Conservation (phyloP, 768 basidiomycete genomes). For the Lactarius quietus region DNA sequence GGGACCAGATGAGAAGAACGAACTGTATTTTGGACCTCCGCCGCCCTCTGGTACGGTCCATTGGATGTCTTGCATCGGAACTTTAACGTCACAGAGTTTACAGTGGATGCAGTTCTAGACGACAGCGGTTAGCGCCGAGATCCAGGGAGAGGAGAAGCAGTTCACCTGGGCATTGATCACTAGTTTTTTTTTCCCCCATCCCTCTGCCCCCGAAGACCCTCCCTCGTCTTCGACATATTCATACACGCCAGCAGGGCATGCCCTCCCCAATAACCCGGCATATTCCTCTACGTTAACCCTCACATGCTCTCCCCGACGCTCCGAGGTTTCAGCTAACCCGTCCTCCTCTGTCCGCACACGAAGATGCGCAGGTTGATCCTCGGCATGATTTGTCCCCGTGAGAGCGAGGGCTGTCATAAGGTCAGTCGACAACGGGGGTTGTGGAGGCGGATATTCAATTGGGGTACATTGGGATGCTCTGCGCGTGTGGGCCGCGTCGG, state of each 20-base stretch:
- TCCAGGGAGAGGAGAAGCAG: constrained; percentile 14
- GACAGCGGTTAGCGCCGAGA: constrained; percentile 28
- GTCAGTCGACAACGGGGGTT: constrained; percentile 90
- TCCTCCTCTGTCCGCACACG: constrained; percentile 48
- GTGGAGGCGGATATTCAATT: constrained; percentile 82
- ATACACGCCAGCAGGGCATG: constrained; percentile 95
- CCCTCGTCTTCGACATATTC: constrained; percentile 83
- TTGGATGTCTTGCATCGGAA: constrained; percentile 93
- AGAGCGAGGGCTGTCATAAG: constrained; percentile 85
- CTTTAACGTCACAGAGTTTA: constrained; percentile 95
- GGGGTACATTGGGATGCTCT: constrained; percentile 62
- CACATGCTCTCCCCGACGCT: constrained; percentile 61
- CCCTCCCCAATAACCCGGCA: constrained; percentile 82
- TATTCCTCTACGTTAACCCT: constrained; percentile 70
- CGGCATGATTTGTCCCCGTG: constrained; percentile 95
- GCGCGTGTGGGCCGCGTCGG: constrained; percentile 71
- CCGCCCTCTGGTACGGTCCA: constrained; percentile 98
- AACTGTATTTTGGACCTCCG: constrained; percentile 95
- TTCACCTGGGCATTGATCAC: constrained; percentile 96
- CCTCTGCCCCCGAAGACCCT: constrained; percentile 40
- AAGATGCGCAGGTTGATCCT: constrained; percentile 91
- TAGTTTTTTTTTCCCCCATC: constrained; percentile 80
- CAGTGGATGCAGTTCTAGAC: constrained; percentile 87
- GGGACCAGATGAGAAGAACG: background rate
- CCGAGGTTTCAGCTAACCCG: constrained; percentile 40